phyloP scores from a whole-genome alignment of 768 basidiomycete genomes.

The Lactarius psammicola region DNA sequence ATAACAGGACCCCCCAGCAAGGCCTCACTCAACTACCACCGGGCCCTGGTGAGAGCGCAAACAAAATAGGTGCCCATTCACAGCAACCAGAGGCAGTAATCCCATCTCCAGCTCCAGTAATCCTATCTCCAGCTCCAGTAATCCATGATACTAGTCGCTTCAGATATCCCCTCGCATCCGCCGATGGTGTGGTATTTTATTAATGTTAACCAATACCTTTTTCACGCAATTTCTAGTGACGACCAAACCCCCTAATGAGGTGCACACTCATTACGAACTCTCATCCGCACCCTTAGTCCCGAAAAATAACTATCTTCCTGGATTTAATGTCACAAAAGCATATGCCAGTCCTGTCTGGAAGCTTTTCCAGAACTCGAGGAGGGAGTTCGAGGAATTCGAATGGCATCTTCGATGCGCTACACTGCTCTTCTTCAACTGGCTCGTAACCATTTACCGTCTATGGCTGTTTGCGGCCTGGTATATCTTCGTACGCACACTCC shows the following conservation, averaged over 20 bases:
- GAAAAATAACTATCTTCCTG: neutral
- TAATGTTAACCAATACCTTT: neutral
- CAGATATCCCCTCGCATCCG: neutral
- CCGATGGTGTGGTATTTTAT: neutral
- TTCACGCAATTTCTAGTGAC: neutral
- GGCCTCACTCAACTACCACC: neutral
- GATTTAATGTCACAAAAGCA: neutral
- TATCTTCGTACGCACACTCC: neutral
- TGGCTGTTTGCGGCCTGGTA: constrained; percentile 1
- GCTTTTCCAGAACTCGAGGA: neutral
- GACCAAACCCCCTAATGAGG: neutral
- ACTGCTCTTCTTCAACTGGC: constrained; percentile 2
- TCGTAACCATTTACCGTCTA: constrained; percentile 4
- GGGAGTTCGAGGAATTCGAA: neutral
- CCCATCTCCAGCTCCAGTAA: neutral
- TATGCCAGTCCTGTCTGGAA: neutral
- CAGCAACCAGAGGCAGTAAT: neutral
- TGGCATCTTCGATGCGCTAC: neutral
- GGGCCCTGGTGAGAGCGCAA: neutral
- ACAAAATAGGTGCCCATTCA: neutral
- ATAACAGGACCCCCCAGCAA: constrained; percentile 8
- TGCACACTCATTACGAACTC: neutral
- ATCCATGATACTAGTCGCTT: too few species aligned
- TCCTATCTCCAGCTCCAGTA: too few species aligned
- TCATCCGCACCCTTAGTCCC: neutral